phyloP scores from a whole-genome alignment of 495 filamentous ascomycete species.

The Pyronema domesticum region DNA sequence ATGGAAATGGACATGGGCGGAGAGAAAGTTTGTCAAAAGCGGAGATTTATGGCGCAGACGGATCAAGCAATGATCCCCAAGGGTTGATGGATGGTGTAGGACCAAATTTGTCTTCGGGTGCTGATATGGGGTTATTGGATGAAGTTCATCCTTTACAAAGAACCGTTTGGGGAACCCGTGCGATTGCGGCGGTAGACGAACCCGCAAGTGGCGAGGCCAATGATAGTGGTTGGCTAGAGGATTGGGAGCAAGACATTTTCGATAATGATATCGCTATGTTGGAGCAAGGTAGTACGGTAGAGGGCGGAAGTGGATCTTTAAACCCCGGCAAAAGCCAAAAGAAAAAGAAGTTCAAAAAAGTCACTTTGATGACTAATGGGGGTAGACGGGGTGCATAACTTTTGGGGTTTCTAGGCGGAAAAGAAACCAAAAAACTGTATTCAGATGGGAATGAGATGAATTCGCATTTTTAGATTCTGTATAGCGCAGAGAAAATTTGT shows the following conservation, averaged over 20 bases:
- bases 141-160: neutral
- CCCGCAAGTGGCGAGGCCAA: neutral
- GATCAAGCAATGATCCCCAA: too few relatives aligned
- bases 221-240: constrained; percentile 15
- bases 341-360: constrained; percentile 21
- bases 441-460: too few relatives aligned
- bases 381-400: constrained; percentile 21
- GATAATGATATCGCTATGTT: constrained; percentile 2
- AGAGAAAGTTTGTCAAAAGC: neutral
- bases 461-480: too few relatives aligned
- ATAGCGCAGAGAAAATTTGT: too few relatives aligned
- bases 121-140: too few relatives aligned
- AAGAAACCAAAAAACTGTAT: too few relatives aligned
- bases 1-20: constrained; percentile 21
- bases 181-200: neutral
- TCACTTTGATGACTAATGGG: constrained; percentile 25
- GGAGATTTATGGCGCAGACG: too few relatives aligned
- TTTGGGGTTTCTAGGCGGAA: neutral
- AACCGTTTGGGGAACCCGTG: constrained; percentile 20
- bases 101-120: too few relatives aligned
- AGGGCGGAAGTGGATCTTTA: constrained; percentile 1
- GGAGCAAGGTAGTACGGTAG: neutral
- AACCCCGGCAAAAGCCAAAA: constrained; percentile 8
- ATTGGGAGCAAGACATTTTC: constrained; percentile 17
- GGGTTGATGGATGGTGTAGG: too few relatives aligned